Conservation (phyloP, 495 filamentous ascomycete genomes). For the Penicillium ochrochloron region DNA sequence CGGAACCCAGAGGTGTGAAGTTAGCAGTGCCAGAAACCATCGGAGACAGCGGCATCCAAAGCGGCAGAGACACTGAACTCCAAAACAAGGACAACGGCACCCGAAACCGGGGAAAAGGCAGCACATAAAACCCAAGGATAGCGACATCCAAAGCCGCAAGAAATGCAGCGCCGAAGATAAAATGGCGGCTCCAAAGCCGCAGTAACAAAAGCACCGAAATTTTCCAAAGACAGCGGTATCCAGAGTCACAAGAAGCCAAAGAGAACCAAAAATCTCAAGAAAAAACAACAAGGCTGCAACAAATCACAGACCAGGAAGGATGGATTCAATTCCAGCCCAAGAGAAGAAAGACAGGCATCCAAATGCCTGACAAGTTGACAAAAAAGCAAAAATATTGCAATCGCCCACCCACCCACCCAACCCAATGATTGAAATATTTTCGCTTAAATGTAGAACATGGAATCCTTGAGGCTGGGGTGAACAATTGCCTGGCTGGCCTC, state of each 20-base stretch:
- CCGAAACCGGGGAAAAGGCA: too few species aligned
- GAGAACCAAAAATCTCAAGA: not conserved
- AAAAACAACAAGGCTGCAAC: not conserved
- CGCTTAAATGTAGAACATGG: conserved; percentile 78
- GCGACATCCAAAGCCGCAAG: too few species aligned
- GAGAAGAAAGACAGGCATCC: not conserved
- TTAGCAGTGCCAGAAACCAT: too few species aligned
- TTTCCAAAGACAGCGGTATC: not conserved
- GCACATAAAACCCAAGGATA: too few species aligned
- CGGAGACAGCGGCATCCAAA: too few species aligned
- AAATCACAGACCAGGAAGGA: not conserved
- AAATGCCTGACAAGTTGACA: not conserved
- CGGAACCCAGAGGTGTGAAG: too few species aligned
- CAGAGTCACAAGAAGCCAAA: not conserved
- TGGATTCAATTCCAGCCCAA: not conserved
- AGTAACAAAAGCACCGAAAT: too few species aligned
- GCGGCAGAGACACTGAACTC: too few species aligned
- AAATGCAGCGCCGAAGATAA: too few species aligned
- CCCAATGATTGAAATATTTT: not conserved
- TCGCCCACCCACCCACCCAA: not conserved
- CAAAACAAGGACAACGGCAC: too few species aligned
- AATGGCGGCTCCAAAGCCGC: too few species aligned
- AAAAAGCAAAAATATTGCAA: not conserved
- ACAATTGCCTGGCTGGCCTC: conserved; percentile 38
- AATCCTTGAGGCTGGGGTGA: conserved; percentile 57